These are phyloP conservation scores for Aulographum hederae DNA, from an alignment of 2,329 filamentous ascomycete genomes.

Conservation along the genomic window DNA sequence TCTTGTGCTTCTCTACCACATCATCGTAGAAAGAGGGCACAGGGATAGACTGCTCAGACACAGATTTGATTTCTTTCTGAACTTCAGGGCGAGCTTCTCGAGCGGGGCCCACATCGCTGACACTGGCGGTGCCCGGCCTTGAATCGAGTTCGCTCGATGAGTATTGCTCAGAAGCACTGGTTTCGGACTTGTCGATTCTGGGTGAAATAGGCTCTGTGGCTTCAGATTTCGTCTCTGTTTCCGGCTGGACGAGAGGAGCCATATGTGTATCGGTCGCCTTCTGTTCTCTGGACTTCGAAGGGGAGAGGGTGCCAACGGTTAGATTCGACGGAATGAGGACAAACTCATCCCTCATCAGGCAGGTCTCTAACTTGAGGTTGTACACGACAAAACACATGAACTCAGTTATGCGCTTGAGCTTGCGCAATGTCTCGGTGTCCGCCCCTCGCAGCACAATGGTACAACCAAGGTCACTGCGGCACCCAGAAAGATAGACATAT, in stretches of 20 bases:
- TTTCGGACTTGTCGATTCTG: no score
- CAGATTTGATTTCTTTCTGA: neutral
- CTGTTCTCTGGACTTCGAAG: slow-evolving; percentile 11
- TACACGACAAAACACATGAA: slow-evolving; percentile 99
- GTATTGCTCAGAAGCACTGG: neutral
- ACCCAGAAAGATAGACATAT: slow-evolving; percentile 88
- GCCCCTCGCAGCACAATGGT: slow-evolving; percentile 84
- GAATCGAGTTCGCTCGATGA: neutral
- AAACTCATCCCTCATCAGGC: slow-evolving; percentile 81
- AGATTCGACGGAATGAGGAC: slow-evolving; percentile 57
- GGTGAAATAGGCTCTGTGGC: no score
- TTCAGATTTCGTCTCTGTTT: neutral
- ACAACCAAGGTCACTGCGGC: slow-evolving; percentile 74
- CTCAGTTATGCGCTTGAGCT: slow-evolving; percentile 84
- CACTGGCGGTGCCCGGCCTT: neutral
- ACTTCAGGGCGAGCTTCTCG: neutral
- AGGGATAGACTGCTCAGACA: neutral
- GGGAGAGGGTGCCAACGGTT: slow-evolving; percentile 23
- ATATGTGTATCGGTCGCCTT: no score
- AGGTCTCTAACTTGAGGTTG: slow-evolving; percentile 90
- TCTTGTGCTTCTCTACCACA: slow-evolving; percentile 70
- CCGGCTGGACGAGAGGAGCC: neutral
- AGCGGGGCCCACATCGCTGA: neutral
- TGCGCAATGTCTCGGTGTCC: slow-evolving; percentile 48
- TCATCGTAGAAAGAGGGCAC: slow-evolving; percentile 6